A percentile compares a stretch with the other conserved stretches of the same genome.
phyloP scores from a whole-genome alignment of 495 filamentous ascomycete species.

The Penicillium waksmanii region DNA sequence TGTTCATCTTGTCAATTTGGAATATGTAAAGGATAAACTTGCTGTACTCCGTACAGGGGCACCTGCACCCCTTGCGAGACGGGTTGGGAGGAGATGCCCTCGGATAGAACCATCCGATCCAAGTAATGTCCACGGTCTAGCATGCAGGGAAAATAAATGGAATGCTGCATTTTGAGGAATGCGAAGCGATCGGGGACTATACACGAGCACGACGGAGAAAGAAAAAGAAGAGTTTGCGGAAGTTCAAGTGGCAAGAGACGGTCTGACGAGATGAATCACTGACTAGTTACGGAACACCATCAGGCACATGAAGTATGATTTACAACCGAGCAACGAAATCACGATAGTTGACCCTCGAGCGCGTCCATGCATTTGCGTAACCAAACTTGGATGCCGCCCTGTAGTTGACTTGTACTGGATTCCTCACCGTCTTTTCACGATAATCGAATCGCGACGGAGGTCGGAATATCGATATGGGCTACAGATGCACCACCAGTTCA shows the following conservation, averaged over 20 bases:
- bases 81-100: background rate
- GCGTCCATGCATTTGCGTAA: slow-evolving; percentile 12
- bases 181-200: slow-evolving; percentile 1
- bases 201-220: background rate
- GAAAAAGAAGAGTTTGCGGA: background rate
- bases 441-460: slow-evolving; percentile 20
- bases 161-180: slow-evolving; percentile 2
- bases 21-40: background rate
- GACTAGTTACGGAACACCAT: background rate
- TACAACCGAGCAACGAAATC: slow-evolving; percentile 3
- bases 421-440: slow-evolving; percentile 36
- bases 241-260: slow-evolving; percentile 4
- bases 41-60: background rate
- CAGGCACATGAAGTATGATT: background rate
- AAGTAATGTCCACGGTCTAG: slow-evolving; percentile 5
- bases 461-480: slow-evolving; percentile 33
- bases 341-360: slow-evolving; percentile 6
- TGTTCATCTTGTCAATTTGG: background rate
- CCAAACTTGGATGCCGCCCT: background rate
- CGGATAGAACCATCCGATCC: background rate
- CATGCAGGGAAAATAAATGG: background rate
- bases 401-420: slow-evolving; percentile 17
- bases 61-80: slow-evolving; percentile 2
- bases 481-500: slow-evolving; percentile 26
- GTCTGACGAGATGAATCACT: background rate